Percentiles rank a stretch among this genome's conserved stretches.
These are phyloP conservation scores for Raddia distichophylla DNA, from an alignment of 176 grass and related monocot genomes.

Conservation along the genomic window DNA sequence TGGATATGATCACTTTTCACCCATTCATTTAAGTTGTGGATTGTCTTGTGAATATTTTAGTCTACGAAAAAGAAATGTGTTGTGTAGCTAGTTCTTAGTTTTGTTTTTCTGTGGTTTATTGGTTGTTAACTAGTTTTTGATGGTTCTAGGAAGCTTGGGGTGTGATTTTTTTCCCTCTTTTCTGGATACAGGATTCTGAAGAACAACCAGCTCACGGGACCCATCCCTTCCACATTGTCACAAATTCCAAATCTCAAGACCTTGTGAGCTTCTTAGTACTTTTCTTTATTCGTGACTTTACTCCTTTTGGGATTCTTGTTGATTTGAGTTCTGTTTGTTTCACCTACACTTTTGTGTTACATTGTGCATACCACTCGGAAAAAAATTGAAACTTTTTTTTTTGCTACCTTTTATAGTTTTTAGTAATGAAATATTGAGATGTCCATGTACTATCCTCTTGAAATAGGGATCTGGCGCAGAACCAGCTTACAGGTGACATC, in stretches of 20 bases:
- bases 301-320: slow-evolving; percentile 39
- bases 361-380: not conserved
- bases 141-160: slow-evolving; percentile 13
- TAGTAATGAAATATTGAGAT: slow-evolving; percentile 29
- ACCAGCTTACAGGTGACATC: slow-evolving; percentile 87
- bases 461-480: slow-evolving; percentile 86
- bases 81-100: not conserved
- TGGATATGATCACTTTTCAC: not conserved
- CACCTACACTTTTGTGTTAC: slow-evolving; percentile 20
- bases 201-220: slow-evolving; percentile 92
- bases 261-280: slow-evolving; percentile 63
- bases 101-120: slow-evolving; percentile 27
- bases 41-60: not conserved
- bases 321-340: slow-evolving; percentile 28
- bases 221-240: slow-evolving; percentile 96
- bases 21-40: slow-evolving; percentile 13
- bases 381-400: slow-evolving; percentile 1
- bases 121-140: slow-evolving; percentile 2
- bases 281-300: slow-evolving; percentile 36
- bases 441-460: slow-evolving; percentile 8
- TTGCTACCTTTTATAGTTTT: slow-evolving; percentile 13
- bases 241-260: slow-evolving; percentile 97
- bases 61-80: not conserved
- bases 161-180: slow-evolving; percentile 31
- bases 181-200: slow-evolving; percentile 78